Evolutionary conservation across 345 rosid genomes (phyloP).

Genomic region (Firmiana major): DNA sequence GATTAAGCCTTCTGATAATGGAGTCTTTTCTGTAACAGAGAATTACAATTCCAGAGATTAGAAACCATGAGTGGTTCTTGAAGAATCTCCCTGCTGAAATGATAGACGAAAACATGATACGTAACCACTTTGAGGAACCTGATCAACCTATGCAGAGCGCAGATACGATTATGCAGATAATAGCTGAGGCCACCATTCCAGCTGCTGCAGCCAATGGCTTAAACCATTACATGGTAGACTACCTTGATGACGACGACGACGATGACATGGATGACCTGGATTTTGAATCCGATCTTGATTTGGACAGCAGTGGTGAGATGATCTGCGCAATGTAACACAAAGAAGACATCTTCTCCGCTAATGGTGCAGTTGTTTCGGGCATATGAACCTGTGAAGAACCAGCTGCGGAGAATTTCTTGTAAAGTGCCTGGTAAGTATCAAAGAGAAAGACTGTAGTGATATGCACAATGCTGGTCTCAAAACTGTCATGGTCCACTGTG

Average conservation of each 20-base stretch:
- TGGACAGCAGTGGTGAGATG: constrained; percentile 93
- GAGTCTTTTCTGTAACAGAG: constrained; percentile 48
- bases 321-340: constrained; percentile 55
- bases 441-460: not conserved
- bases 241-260: constrained; percentile 80
- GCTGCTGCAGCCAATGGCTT: constrained; percentile 49
- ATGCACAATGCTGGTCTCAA: not conserved
- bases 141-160: constrained; percentile 85
- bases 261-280: constrained; percentile 91
- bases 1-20: constrained; percentile 4
- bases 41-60: constrained; percentile 80
- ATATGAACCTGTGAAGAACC: not conserved
- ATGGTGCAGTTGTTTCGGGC: constrained; percentile 4
- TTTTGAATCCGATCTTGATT: constrained; percentile 77
- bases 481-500: constrained; percentile 1
- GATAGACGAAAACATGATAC: constrained; percentile 51
- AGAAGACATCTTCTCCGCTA: not conserved
- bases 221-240: constrained; percentile 52
- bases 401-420: constrained; percentile 14
- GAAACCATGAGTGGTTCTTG: constrained; percentile 79
- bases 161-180: constrained; percentile 89
- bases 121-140: constrained; percentile 63
- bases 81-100: constrained; percentile 86
- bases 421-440: not conserved
- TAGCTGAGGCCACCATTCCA: constrained; percentile 86